phyloP scores from a whole-genome alignment of 352 stramenopile genomes.

The Pythium scleroteichum region DNA sequence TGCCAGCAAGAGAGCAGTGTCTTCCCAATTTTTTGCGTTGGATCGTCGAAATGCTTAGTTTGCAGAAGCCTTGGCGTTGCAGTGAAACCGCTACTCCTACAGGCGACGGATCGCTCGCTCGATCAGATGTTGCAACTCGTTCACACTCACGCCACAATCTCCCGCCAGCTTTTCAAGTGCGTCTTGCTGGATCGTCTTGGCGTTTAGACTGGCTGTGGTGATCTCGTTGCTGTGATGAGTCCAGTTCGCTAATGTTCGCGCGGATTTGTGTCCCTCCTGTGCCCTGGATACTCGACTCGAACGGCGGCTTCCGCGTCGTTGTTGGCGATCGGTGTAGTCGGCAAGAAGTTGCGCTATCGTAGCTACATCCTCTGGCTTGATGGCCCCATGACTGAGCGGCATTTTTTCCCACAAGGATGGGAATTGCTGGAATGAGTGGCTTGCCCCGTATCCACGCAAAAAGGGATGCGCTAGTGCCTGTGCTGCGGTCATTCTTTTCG shows the following conservation, averaged over 20 bases:
- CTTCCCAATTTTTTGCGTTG: conserved; percentile 54
- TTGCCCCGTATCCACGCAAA: conserved; percentile 48
- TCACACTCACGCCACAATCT: conserved; percentile 9
- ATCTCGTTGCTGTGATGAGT: no score
- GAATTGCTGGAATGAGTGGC: conserved; percentile 36
- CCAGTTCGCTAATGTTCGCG: no score
- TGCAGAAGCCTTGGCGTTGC: background rate
- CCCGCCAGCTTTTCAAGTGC: conserved; percentile 16
- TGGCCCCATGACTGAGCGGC: conserved; percentile 28
- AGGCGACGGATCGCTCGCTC: conserved; percentile 15
- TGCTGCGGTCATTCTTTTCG: conserved; percentile 72
- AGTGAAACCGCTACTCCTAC: background rate
- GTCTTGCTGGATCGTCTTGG: background rate
- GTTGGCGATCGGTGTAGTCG: conserved; percentile 32
- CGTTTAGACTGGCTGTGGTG: no score
- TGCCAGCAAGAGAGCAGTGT: conserved; percentile 38
- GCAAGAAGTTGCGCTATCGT: conserved; percentile 38
- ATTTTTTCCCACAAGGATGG: conserved; percentile 41
- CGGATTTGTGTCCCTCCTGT: background rate
- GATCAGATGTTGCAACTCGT: conserved; percentile 8
- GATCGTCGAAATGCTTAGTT: conserved; percentile 28
- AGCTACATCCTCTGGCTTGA: conserved; percentile 24
- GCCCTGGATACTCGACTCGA: background rate
- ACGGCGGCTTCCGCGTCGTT: conserved; percentile 10
- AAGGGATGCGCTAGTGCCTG: conserved; percentile 92